These are phyloP conservation scores for Paralagenidium karlingii DNA, from an alignment of 352 stramenopile species.

Conservation along the genomic window DNA sequence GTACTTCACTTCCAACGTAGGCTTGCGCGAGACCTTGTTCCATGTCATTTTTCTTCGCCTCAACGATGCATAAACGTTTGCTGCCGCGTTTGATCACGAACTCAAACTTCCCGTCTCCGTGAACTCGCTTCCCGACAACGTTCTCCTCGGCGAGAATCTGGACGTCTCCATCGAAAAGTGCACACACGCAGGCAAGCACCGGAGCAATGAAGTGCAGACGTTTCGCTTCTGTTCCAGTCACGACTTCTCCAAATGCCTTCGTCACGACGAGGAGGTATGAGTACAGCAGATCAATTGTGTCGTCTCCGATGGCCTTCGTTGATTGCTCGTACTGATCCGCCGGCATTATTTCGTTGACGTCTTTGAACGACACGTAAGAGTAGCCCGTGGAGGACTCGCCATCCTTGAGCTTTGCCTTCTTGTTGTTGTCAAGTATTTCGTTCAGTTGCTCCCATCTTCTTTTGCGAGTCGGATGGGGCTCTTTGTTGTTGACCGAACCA, in stretches of 20 bases:
- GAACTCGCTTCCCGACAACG: slow-evolving; percentile 11
- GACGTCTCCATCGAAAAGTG: slow-evolving; percentile 9
- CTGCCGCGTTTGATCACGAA: slow-evolving; percentile 12
- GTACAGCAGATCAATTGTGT: slow-evolving; percentile 9
- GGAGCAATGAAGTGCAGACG: slow-evolving; percentile 12
- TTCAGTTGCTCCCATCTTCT: slow-evolving; percentile 11
- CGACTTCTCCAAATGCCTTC: slow-evolving; percentile 9
- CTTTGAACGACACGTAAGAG: slow-evolving; percentile 10
- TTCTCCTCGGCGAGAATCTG: slow-evolving; percentile 11
- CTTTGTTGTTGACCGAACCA: background rate
- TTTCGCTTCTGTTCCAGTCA: slow-evolving; percentile 6
- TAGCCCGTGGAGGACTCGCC: slow-evolving; percentile 4
- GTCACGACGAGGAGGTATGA: slow-evolving; percentile 8
- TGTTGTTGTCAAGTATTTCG: slow-evolving; percentile 8
- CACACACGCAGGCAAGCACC: slow-evolving; percentile 12
- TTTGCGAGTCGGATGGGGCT: slow-evolving; percentile 6
- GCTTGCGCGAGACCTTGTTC: slow-evolving; percentile 12
- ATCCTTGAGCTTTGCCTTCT: slow-evolving; percentile 8
- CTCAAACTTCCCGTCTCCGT: slow-evolving; percentile 12
- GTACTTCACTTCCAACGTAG: slow-evolving; percentile 13
- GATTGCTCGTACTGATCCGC: slow-evolving; percentile 5
- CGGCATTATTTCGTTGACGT: slow-evolving; percentile 7
- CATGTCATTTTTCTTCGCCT: slow-evolving; percentile 12
- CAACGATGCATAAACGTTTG: slow-evolving; percentile 13
- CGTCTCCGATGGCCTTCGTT: slow-evolving; percentile 7